Evolutionary conservation across 495 filamentous ascomycete genomes (phyloP).

Genomic region (Glutinoglossum americanum): DNA sequence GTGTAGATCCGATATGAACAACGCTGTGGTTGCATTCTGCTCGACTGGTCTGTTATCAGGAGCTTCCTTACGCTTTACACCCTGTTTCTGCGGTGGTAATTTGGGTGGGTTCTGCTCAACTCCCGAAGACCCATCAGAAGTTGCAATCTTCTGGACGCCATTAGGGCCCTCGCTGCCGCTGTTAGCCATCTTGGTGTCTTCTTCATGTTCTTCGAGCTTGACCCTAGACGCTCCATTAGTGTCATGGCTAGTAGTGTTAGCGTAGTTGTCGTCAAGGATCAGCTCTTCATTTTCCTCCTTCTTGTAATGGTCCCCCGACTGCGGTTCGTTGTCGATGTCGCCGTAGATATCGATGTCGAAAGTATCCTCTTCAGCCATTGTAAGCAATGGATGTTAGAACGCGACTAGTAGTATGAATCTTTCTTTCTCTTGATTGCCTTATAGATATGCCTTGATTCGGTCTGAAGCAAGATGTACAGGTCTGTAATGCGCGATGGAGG

Average conservation of each 20-base stretch:
- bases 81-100: slow-evolving; percentile 28
- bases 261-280: not conserved
- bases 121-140: slow-evolving; percentile 16
- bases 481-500: slow-evolving; percentile 3
- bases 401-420: not conserved
- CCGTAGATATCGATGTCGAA: slow-evolving; percentile 11
- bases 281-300: slow-evolving; percentile 3
- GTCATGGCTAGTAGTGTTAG: not conserved
- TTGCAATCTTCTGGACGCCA: slow-evolving; percentile 22
- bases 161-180: not conserved
- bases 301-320: slow-evolving; percentile 14
- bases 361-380: slow-evolving; percentile 11
- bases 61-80: slow-evolving; percentile 53
- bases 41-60: slow-evolving; percentile 60
- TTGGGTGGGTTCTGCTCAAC: slow-evolving; percentile 2
- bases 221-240: slow-evolving; percentile 6
- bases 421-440: slow-evolving; percentile 7
- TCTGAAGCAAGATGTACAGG: slow-evolving; percentile 4
- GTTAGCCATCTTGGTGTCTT: not conserved
- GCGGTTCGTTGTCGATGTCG: slow-evolving; percentile 6
- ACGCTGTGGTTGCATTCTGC: slow-evolving; percentile 57
- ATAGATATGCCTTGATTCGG: slow-evolving; percentile 5
- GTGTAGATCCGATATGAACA: slow-evolving; percentile 69
- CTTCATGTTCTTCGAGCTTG: not conserved
- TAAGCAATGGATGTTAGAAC: slow-evolving; percentile 3